phyloP scores from a whole-genome alignment of 768 basidiomycete genomes.

The Leccinum subgranulosum region DNA sequence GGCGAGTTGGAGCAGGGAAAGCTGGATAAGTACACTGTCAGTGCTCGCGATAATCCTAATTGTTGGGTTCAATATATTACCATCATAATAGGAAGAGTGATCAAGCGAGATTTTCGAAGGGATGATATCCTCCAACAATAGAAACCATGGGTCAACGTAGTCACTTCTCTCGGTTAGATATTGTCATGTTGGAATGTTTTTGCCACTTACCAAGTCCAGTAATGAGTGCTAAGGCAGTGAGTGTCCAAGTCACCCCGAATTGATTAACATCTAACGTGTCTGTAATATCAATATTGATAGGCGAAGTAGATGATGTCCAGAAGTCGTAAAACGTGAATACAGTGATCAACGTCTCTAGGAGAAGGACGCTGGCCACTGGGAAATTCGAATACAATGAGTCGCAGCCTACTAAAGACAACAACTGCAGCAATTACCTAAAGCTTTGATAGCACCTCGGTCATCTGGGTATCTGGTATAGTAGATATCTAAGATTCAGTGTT shows the following conservation, averaged over 20 bases:
- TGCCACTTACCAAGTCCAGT: conserved; percentile 21
- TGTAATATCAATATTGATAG: background rate
- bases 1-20: conserved; percentile 21
- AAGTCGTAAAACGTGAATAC: conserved; percentile 11
- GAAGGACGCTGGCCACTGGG: conserved; percentile 10
- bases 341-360: conserved; percentile 18
- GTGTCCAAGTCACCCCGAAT: background rate
- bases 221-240: background rate
- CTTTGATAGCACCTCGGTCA: background rate
- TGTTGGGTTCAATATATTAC: background rate
- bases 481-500: background rate
- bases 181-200: background rate
- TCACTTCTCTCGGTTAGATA: background rate
- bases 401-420: background rate
- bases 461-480: background rate
- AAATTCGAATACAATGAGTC: conserved; percentile 6
- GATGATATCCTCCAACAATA: conserved; percentile 22
- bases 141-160: conserved; percentile 13
- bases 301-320: background rate
- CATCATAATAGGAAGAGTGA: conserved; percentile 13
- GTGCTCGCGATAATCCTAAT: background rate
- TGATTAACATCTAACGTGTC: background rate
- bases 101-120: background rate
- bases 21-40: conserved; percentile 1
- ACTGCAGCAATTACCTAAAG: background rate